These are phyloP conservation scores for Sporobolus alterniflorus DNA, from an alignment of 202 grass and related monocot genomes.

Conservation along the genomic window DNA sequence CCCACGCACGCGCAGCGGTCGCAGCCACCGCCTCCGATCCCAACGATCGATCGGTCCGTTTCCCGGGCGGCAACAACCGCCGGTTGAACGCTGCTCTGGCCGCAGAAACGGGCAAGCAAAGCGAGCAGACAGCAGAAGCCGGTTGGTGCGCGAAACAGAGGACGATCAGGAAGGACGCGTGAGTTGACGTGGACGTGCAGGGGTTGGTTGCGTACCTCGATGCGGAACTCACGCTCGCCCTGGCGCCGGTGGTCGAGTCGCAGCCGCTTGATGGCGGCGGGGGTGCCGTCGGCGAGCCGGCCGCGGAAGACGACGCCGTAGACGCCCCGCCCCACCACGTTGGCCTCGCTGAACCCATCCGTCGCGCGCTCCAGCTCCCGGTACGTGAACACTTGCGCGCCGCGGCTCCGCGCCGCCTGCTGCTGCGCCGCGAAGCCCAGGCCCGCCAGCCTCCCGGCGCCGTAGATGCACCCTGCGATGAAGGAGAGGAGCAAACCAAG, in stretches of 20 bases:
- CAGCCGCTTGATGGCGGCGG: constrained; percentile 87
- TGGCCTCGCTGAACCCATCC: constrained; percentile 77
- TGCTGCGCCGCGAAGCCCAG: constrained; percentile 35
- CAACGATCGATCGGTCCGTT: background rate
- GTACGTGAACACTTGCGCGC: constrained; percentile 95
- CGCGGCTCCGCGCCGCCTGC: constrained; percentile 31
- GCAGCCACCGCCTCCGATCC: background rate
- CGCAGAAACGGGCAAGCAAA: background rate
- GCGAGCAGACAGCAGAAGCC: background rate
- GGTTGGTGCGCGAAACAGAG: background rate
- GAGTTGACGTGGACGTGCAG: background rate
- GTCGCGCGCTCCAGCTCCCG: constrained; percentile 91
- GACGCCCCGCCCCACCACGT: constrained; percentile 72
- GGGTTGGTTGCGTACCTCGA: constrained; percentile 54
- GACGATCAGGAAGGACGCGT: background rate
- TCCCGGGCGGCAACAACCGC: constrained; percentile 1
- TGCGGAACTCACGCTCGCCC: constrained; percentile 92
- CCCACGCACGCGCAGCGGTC: background rate
- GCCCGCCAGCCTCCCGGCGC: constrained; percentile 59
- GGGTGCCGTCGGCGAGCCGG: constrained; percentile 74
- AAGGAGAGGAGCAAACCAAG: background rate
- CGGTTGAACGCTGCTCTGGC: background rate
- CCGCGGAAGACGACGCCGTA: constrained; percentile 75
- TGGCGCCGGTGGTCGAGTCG: constrained; percentile 76
- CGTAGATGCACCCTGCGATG: constrained; percentile 70